phyloP scores from a whole-genome alignment of 345 rosid genomes.

The Melaleuca quinquenervia region DNA sequence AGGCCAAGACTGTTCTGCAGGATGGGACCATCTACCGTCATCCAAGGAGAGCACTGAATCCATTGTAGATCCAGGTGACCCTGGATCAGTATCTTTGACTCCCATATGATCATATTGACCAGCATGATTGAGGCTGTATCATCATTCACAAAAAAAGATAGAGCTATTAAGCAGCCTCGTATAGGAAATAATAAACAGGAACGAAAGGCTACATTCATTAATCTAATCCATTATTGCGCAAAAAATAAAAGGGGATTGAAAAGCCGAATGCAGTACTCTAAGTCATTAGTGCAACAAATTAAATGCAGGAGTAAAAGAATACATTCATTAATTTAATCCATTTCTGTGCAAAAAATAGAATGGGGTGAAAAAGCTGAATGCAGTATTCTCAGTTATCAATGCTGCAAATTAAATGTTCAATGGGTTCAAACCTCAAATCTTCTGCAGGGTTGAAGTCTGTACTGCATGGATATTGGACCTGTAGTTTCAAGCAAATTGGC shows the following conservation, averaged over 20 bases:
- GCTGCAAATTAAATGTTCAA: neutral
- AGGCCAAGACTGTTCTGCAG: slow-evolving; percentile 32
- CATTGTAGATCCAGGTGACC: slow-evolving; percentile 34
- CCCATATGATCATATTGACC: slow-evolving; percentile 29
- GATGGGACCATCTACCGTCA: slow-evolving; percentile 75
- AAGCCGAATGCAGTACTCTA: neutral
- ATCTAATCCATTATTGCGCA: neutral
- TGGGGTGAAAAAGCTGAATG: neutral
- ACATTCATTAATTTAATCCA: neutral
- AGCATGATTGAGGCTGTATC: slow-evolving; percentile 35
- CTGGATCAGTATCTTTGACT: slow-evolving; percentile 31
- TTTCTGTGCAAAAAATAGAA: neutral
- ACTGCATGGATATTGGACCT: slow-evolving; percentile 54
- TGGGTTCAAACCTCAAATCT: slow-evolving; percentile 29
- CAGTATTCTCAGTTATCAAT: neutral
- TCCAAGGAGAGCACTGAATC: slow-evolving; percentile 86
- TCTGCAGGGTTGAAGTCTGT: slow-evolving; percentile 36
- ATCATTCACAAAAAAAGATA: slow-evolving; percentile 8
- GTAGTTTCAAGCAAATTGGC: neutral
- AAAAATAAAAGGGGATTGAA: neutral
- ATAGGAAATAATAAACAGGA: neutral
- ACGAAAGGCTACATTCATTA: neutral
- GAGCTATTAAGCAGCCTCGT: slow-evolving; percentile 12
- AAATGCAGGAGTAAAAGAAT: neutral
- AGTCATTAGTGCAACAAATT: neutral